Conservation (phyloP, 225 moss, liverwort and hornwort species). For the Thuidium tamariscinum region DNA sequence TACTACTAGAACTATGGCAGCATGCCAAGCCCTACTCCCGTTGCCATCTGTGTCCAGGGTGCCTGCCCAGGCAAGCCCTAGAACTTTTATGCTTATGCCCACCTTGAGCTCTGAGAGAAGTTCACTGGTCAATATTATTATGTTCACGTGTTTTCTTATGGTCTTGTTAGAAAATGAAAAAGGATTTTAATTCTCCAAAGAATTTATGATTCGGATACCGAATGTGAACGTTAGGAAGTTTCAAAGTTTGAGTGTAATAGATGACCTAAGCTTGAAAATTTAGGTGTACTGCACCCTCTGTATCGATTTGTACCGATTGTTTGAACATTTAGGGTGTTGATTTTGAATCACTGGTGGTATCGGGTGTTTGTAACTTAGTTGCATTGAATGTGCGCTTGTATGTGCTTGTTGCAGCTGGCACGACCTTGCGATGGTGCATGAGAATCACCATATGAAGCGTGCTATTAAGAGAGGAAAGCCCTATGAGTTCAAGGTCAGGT, state of each 20-base stretch:
- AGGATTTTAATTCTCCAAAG: not conserved
- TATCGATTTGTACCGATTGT: not conserved
- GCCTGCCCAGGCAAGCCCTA: not conserved
- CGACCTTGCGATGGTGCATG: conserved; percentile 88
- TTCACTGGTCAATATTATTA: not conserved
- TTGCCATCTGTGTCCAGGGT: conserved; percentile 13
- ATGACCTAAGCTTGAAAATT: not conserved
- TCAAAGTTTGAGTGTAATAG: not conserved
- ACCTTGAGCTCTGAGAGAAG: not conserved
- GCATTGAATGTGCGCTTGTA: not conserved
- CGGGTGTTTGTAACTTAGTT: not conserved
- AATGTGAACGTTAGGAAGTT: not conserved
- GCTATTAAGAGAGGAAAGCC: conserved; percentile 59
- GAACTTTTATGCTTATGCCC: not conserved
- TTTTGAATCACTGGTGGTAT: not conserved
- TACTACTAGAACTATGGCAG: conserved; percentile 17
- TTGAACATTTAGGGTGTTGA: not conserved
- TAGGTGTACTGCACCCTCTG: not conserved
- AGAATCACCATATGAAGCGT: conserved; percentile 80
- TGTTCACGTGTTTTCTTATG: not conserved
- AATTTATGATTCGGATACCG: not conserved
- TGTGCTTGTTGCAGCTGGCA: conserved; percentile 63
- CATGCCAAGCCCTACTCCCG: conserved; percentile 14
- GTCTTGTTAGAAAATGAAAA: not conserved
- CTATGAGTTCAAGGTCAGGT: conserved; percentile 65